phyloP scores from a whole-genome alignment of 1,284 basidiomycete genomes.

The Trametes pubescens region DNA sequence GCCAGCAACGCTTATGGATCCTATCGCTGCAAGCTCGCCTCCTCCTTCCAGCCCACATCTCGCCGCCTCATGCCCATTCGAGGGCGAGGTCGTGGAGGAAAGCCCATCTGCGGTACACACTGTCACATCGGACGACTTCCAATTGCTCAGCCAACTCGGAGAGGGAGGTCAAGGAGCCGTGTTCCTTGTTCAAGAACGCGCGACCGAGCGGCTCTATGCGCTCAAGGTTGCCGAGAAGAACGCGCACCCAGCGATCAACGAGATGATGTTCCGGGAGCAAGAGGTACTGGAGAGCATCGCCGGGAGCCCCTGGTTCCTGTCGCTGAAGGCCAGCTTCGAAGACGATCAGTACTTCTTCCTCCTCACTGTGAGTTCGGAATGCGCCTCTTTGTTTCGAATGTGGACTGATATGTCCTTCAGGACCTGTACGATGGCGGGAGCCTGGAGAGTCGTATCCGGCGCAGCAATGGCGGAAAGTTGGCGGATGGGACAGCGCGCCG shows the following conservation, averaged over 20 bases:
- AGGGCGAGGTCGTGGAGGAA: neutral
- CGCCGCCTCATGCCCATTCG: neutral
- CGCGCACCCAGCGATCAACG: neutral
- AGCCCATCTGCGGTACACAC: neutral
- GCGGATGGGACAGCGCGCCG: constrained; percentile 10
- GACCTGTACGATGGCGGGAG: constrained; percentile 29
- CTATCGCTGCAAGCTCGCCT: too few relatives aligned
- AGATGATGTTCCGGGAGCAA: constrained; percentile 22
- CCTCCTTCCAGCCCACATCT: neutral
- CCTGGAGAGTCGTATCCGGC: constrained; percentile 24
- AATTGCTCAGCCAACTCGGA: constrained; percentile 28
- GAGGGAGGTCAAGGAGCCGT: constrained; percentile 36
- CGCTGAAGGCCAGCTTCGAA: constrained; percentile 34
- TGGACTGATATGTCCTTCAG: constrained; percentile 8
- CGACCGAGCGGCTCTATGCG: constrained; percentile 24
- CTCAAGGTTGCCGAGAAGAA: constrained; percentile 36
- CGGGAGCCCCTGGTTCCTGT: constrained; percentile 23
- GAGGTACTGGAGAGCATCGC: constrained; percentile 15
- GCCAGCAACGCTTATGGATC: too few relatives aligned
- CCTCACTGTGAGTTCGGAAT: constrained; percentile 28
- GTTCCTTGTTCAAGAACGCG: constrained; percentile 29
- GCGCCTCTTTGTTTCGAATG: neutral
- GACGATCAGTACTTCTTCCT: constrained; percentile 41
- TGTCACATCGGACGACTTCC: constrained; percentile 27
- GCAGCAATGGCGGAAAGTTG: constrained; percentile 9